phyloP scores from a whole-genome alignment of 306 rosid species.

The Sechiopsis laciniata region DNA sequence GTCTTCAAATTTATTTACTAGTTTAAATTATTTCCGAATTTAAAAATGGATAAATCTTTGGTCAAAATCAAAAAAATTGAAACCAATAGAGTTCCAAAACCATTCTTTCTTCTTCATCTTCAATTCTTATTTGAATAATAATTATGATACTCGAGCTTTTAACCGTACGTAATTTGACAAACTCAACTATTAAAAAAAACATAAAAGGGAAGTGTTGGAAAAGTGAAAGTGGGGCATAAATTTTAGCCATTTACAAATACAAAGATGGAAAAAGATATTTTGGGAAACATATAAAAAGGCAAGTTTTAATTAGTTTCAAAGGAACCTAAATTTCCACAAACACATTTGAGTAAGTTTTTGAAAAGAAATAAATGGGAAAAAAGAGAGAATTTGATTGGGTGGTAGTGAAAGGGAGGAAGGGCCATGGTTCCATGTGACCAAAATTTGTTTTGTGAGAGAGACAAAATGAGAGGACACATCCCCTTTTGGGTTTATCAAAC shows the following conservation, averaged over 20 bases:
- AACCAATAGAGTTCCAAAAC: not conserved
- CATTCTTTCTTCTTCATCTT: not conserved
- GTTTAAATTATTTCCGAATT: not conserved
- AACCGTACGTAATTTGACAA: slow-evolving; percentile 3
- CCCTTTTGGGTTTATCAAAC: not conserved
- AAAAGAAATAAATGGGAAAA: not conserved
- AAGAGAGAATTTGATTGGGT: not conserved
- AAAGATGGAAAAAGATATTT: not conserved
- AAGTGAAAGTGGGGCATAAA: not conserved
- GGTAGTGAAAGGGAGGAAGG: not conserved
- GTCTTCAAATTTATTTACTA: not conserved
- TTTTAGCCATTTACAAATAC: not conserved
- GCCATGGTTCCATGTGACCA: slow-evolving; percentile 1
- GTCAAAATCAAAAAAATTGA: not conserved
- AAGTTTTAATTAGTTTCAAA: not conserved
- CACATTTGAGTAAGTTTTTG: slow-evolving; percentile 14
- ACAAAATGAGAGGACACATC: not conserved
- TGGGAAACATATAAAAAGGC: not conserved
- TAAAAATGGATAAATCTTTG: not conserved
- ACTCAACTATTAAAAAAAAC: not conserved
- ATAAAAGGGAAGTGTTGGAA: not conserved
- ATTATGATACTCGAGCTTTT: not conserved
- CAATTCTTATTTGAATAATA: not conserved
- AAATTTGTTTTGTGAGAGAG: slow-evolving; percentile 12
- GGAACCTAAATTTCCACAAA: slow-evolving; percentile 1